A percentile compares a stretch with the other conserved stretches of the same genome.
Conservation (phyloP, 495 filamentous ascomycete genomes). For the Penicillium argentinense region DNA sequence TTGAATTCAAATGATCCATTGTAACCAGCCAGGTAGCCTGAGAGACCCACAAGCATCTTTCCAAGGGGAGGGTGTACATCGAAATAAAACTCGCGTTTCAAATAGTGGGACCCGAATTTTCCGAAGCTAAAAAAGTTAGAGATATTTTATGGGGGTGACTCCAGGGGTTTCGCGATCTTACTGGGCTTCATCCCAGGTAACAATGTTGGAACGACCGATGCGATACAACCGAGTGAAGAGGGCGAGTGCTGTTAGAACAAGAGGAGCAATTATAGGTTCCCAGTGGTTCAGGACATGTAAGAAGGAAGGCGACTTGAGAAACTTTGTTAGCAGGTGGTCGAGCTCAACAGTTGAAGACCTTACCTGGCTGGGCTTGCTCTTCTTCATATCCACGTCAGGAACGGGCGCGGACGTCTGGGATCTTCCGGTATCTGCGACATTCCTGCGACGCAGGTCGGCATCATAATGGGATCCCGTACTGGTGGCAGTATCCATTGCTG, state of each 20-base stretch:
- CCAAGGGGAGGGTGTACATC: constrained; percentile 97
- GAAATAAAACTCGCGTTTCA: constrained; percentile 99
- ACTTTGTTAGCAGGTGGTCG: not conserved
- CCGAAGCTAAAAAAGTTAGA: constrained; percentile 84
- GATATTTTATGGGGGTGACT: too few relatives aligned
- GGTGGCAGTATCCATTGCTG: constrained; percentile 37
- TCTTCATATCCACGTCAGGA: constrained; percentile 61
- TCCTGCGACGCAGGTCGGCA: constrained; percentile 72
- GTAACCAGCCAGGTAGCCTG: constrained; percentile 93
- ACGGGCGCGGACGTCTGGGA: constrained; percentile 33
- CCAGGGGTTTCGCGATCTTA: too few relatives aligned
- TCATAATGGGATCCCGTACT: constrained; percentile 67
- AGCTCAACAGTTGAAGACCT: not conserved
- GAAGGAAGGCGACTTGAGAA: constrained; percentile 38
- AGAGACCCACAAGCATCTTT: constrained; percentile 97
- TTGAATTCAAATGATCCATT: constrained; percentile 99
- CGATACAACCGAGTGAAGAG: constrained; percentile 95
- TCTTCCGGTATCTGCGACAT: constrained; percentile 56
- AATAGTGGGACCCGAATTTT: constrained; percentile 98
- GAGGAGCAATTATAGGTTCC: constrained; percentile 84
- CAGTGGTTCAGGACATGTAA: constrained; percentile 69
- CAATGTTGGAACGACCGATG: constrained; percentile 92
- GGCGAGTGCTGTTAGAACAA: constrained; percentile 83
- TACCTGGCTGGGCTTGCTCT: constrained; percentile 46
- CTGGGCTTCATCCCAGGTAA: constrained; percentile 99